Conservation (phyloP, 805 yeast genomes). For the Candida ulmi region DNA sequence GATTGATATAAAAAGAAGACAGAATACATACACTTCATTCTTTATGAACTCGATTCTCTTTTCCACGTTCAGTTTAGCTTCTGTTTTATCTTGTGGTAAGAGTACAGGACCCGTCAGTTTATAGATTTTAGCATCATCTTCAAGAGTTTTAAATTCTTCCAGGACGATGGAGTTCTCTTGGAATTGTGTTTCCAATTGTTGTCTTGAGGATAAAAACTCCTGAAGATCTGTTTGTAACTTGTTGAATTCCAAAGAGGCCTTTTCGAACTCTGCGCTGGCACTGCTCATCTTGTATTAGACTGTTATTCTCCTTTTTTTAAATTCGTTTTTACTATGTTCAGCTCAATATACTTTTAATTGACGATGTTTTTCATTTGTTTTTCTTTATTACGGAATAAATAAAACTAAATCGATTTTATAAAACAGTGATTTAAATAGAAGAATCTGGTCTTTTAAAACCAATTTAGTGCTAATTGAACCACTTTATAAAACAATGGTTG, state of each 20-base stretch:
- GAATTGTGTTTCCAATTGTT: conserved; percentile 84
- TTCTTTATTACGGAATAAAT: no score
- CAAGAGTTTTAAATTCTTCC: conserved; percentile 64
- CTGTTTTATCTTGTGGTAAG: conserved; percentile 79
- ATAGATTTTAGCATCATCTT: conserved; percentile 70
- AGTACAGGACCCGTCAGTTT: conserved; percentile 90
- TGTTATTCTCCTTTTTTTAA: conserved; percentile 1
- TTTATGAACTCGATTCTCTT: conserved; percentile 88
- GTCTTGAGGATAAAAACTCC: conserved; percentile 66
- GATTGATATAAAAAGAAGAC: no score
- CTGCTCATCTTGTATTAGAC: no score
- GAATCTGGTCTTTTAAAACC: no score
- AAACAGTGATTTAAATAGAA: no score
- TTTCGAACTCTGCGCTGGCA: conserved; percentile 34
- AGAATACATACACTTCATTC: conserved; percentile 51
- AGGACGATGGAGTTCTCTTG: conserved; percentile 92
- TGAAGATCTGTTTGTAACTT: conserved; percentile 39
- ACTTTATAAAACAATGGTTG: neutral
- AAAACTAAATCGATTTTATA: no score
- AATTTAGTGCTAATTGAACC: no score
- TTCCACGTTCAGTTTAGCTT: conserved; percentile 77
- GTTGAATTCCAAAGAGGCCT: conserved; percentile 39
- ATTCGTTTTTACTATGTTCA: no score
- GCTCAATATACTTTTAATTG: no score
- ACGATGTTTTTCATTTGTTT: no score